Evolutionary conservation across 148 eudicot genomes (phyloP).

Genomic region (Chenopodium quinoa): DNA sequence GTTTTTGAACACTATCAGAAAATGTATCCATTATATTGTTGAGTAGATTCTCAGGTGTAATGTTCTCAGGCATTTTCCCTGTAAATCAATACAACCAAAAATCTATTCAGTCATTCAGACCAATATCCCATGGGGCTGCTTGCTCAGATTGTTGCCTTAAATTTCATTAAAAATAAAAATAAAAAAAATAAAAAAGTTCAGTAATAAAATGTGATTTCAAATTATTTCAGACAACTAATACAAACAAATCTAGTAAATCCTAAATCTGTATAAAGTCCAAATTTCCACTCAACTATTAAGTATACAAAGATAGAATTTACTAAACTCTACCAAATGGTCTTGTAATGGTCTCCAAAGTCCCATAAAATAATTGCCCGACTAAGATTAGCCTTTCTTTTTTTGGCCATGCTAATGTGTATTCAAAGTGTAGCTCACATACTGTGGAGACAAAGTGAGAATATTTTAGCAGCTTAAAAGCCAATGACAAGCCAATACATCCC

Average conservation of each 20-base stretch:
- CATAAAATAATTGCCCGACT: neutral
- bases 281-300: neutral
- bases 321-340: neutral
- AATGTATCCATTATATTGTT: conserved; percentile 67
- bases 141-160: neutral
- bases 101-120: neutral
- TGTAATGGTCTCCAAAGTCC: neutral
- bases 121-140: neutral
- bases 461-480: neutral
- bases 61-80: conserved; percentile 69
- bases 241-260: neutral
- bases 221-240: neutral
- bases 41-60: conserved; percentile 66
- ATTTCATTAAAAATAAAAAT: neutral
- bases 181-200: neutral
- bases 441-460: neutral
- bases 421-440: neutral
- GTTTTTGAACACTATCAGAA: conserved; percentile 45
- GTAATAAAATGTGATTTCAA: neutral
- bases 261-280: neutral
- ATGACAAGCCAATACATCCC: neutral
- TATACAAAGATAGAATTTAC: neutral
- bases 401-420: neutral
- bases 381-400: neutral
- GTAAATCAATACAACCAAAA: conserved; percentile 8